phyloP scores from a whole-genome alignment of 2,329 filamentous ascomycete genomes.

The Colletotrichum lindemuthianum region DNA sequence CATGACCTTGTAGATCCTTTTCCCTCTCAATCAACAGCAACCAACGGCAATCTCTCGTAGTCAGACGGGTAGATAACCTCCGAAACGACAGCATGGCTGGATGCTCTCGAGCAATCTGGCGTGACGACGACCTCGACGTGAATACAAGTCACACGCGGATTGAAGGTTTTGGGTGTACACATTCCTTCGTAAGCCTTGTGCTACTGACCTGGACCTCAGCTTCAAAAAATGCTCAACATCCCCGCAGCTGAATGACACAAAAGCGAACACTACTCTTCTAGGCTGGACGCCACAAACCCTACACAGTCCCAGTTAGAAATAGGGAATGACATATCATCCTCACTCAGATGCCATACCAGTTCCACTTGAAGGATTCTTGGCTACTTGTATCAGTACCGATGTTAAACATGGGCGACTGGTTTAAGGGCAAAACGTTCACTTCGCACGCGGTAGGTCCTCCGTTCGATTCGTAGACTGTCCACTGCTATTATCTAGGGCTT shows the following conservation, averaged over 20 bases:
- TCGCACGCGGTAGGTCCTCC: conserved; percentile 1
- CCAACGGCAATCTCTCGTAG: background rate
- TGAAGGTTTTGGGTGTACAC: background rate
- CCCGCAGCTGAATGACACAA: conserved; percentile 13
- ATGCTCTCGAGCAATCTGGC: background rate
- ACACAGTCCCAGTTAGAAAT: background rate
- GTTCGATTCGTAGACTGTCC: background rate
- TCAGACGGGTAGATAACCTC: conserved; percentile 14
- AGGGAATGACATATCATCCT: background rate
- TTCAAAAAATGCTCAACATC: background rate
- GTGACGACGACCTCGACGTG: background rate
- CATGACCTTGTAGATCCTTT: too few relatives aligned
- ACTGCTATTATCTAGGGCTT: background rate
- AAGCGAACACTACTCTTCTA: background rate
- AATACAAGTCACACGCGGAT: background rate
- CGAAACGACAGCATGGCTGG: background rate
- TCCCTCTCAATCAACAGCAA: too few relatives aligned
- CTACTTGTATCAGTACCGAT: too few relatives aligned
- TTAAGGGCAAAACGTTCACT: background rate
- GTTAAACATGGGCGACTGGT: background rate
- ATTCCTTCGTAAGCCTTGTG: background rate
- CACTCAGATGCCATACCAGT: background rate
- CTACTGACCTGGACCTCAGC: background rate
- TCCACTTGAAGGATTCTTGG: background rate
- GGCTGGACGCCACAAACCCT: conserved; percentile 1